A percentile compares a stretch with the other conserved stretches of the same genome.
Conservation (phyloP, 345 rosid genomes). For the Jatropha curcas region DNA sequence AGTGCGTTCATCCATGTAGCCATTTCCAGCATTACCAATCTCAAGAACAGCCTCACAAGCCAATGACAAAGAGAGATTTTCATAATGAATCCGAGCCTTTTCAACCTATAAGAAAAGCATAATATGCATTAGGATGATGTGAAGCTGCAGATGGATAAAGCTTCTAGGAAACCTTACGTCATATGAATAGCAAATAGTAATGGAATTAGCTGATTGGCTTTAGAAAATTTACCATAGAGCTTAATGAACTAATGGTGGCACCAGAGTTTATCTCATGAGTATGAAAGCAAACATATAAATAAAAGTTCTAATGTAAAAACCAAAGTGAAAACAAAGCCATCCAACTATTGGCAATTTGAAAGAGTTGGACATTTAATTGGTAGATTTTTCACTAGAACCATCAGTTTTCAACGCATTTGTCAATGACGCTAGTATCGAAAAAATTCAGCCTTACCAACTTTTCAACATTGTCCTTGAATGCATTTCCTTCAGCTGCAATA, state of each 20-base stretch:
- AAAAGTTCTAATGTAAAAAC: neutral
- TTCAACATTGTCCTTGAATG: slow-evolving; percentile 64
- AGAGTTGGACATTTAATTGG: neutral
- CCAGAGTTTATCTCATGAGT: neutral
- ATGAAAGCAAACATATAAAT: neutral
- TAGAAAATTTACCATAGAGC: neutral
- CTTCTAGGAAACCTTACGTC: neutral
- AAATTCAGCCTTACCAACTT: slow-evolving; percentile 49
- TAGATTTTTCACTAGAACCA: neutral
- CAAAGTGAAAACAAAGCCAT: slow-evolving; percentile 4
- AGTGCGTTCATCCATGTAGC: slow-evolving; percentile 73
- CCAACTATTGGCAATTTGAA: neutral
- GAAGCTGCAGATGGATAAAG: neutral
- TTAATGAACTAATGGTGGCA: neutral
- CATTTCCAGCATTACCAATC: slow-evolving; percentile 87
- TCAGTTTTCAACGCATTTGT: neutral
- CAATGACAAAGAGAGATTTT: slow-evolving; percentile 61
- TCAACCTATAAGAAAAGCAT: slow-evolving; percentile 49
- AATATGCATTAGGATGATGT: neutral
- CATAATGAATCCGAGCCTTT: slow-evolving; percentile 63
- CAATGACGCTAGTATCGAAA: neutral
- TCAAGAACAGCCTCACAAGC: slow-evolving; percentile 89
- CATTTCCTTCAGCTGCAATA: slow-evolving; percentile 64
- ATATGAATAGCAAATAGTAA: neutral
- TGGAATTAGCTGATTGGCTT: neutral